A percentile compares a stretch with the other conserved stretches of the same genome.
Evolutionary conservation across 2,329 filamentous ascomycete species (phyloP).

Genomic region (Talaromyces sp.): DNA sequence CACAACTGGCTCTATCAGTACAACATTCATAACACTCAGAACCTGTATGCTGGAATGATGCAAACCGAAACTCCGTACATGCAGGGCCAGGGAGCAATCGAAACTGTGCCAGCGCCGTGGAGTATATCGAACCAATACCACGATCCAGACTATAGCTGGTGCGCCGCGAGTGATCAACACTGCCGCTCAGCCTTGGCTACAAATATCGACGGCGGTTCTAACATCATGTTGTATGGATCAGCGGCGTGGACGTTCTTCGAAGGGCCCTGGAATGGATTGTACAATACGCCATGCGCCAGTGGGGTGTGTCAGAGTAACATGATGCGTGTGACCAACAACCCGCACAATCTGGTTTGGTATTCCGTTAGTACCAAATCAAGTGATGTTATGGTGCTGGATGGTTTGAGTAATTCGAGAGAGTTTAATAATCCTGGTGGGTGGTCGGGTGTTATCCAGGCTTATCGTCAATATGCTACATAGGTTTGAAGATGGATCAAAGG

Average conservation of each 20-base stretch:
- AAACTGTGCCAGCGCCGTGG: constrained; percentile 32
- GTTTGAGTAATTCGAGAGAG: constrained; percentile 25
- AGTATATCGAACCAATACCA: constrained; percentile 23
- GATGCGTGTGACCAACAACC: constrained; percentile 30
- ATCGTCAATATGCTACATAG: constrained; percentile 16
- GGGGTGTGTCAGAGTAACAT: constrained; percentile 32
- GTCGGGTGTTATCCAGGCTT: constrained; percentile 31
- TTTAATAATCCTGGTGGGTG: constrained; percentile 30
- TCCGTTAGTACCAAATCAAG: constrained; percentile 30
- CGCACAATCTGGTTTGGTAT: constrained; percentile 30
- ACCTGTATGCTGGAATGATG: constrained; percentile 40
- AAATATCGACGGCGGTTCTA: constrained; percentile 30
- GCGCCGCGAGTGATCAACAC: constrained; percentile 25
- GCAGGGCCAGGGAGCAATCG: constrained; percentile 28
- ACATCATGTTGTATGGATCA: constrained; percentile 32
- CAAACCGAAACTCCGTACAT: constrained; percentile 37
- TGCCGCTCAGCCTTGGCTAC: constrained; percentile 31
- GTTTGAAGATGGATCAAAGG: neutral
- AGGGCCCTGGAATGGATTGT: constrained; percentile 20
- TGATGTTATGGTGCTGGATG: constrained; percentile 31
- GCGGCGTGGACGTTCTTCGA: constrained; percentile 37
- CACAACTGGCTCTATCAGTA: constrained; percentile 50
- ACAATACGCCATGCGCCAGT: constrained; percentile 28
- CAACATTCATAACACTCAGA: constrained; percentile 42
- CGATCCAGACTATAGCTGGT: constrained; percentile 34